Percentiles rank a stretch among this genome's conserved stretches.
Conservation (phyloP, 257 asterid genomes). For the Ophiorrhiza pumila region DNA sequence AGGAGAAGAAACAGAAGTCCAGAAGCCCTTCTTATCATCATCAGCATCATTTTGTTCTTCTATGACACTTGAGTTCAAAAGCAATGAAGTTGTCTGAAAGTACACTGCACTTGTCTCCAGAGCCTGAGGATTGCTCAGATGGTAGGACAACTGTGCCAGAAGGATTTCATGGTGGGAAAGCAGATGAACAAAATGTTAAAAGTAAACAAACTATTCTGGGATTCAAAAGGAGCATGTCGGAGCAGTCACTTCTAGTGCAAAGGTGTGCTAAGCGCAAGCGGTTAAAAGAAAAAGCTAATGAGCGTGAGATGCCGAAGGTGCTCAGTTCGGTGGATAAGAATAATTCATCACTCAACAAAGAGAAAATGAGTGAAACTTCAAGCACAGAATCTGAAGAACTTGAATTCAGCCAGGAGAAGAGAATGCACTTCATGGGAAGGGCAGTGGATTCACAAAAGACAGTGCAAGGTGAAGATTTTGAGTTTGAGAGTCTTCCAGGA, state of each 20-base stretch:
- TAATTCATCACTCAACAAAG: neutral
- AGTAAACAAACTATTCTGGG: neutral
- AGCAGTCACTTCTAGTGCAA: neutral
- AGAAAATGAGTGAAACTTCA: neutral
- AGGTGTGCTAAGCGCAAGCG: constrained; percentile 6
- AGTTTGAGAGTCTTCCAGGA: neutral
- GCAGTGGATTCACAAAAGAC: neutral
- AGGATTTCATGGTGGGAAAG: neutral
- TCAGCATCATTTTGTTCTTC: neutral
- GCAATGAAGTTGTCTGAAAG: neutral
- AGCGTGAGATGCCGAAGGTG: neutral
- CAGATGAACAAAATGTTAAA: neutral
- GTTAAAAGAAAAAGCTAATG: neutral
- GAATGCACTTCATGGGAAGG: neutral
- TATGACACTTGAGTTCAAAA: neutral
- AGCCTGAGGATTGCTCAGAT: neutral
- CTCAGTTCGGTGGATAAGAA: neutral
- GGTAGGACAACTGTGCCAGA: neutral
- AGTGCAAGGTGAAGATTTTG: neutral
- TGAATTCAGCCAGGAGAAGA: neutral
- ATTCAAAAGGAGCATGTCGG: neutral
- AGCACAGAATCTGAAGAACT: neutral
- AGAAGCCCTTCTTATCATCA: neutral
- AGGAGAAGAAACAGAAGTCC: neutral
- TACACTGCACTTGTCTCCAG: neutral